Evolutionary conservation across 805 yeast genomes (phyloP).

Genomic region (Pichia pseudocactophila): DNA sequence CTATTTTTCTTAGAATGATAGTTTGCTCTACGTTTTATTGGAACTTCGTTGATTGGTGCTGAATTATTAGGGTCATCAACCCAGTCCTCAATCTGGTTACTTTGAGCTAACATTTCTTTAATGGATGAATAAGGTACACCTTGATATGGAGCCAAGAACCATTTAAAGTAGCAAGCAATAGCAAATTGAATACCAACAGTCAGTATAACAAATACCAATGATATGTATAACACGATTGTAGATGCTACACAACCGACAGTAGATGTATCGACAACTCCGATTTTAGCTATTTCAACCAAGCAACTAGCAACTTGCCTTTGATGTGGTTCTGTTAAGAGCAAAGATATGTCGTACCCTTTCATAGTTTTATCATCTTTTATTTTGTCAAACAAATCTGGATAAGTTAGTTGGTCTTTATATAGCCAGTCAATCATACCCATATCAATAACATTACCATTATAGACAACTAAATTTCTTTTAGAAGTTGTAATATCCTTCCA

Average conservation of each 20-base stretch:
- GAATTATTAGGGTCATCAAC: slow-evolving; percentile 50
- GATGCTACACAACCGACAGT: slow-evolving; percentile 94
- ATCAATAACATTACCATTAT: slow-evolving; percentile 84
- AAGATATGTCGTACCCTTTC: slow-evolving; percentile 75
- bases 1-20: slow-evolving; percentile 29
- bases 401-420: slow-evolving; percentile 53
- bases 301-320: slow-evolving; percentile 72
- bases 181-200: slow-evolving; percentile 70
- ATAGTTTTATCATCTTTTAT: slow-evolving; percentile 45
- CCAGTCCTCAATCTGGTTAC: slow-evolving; percentile 75
- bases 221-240: slow-evolving; percentile 65
- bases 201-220: slow-evolving; percentile 77
- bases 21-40: slow-evolving; percentile 44
- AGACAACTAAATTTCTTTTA: slow-evolving; percentile 73
- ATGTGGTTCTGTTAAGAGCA: slow-evolving; percentile 56
- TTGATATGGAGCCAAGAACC: slow-evolving; percentile 70
- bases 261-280: slow-evolving; percentile 82
- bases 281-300: slow-evolving; percentile 74
- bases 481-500: slow-evolving; percentile 79
- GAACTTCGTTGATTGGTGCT: slow-evolving; percentile 46
- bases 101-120: slow-evolving; percentile 54
- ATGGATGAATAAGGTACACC: slow-evolving; percentile 57
- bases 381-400: slow-evolving; percentile 63
- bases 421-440: slow-evolving; percentile 72
- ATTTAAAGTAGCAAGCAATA: slow-evolving; percentile 82